phyloP scores from a whole-genome alignment of 331 rosid species.

The Cydonia oblonga region DNA sequence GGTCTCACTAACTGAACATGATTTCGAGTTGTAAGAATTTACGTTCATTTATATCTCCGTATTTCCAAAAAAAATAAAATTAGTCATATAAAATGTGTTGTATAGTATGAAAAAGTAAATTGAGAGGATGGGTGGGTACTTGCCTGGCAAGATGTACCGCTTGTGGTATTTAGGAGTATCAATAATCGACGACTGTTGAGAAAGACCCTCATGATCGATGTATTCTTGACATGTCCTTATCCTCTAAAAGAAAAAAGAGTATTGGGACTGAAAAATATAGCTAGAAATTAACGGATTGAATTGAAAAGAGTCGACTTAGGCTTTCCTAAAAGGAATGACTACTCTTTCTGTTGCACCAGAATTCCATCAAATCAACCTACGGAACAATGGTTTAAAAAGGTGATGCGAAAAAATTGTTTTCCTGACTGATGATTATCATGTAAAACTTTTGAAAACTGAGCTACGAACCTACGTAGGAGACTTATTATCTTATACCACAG shows the following conservation, averaged over 20 bases:
- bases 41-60: constrained; percentile 4
- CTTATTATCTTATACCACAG: neutral
- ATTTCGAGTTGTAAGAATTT: constrained; percentile 14
- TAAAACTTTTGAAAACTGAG: neutral
- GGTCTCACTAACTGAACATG: constrained; percentile 72
- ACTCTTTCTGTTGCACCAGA: no score
- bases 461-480: neutral
- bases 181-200: constrained; percentile 74
- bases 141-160: constrained; percentile 87
- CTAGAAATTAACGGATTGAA: neutral
- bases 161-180: constrained; percentile 81
- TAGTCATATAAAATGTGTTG: no score
- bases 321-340: no score
- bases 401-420: neutral
- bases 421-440: neutral
- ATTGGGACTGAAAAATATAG: neutral
- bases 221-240: constrained; percentile 71
- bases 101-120: neutral
- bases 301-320: no score
- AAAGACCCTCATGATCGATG: constrained; percentile 68
- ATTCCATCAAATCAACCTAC: no score
- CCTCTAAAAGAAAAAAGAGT: constrained; percentile 42
- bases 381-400: no score
- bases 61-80: neutral
- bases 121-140: neutral